A percentile compares a stretch with the other conserved stretches of the same genome.
Evolutionary conservation across 1,284 basidiomycete genomes (phyloP).

Genomic region (Moniliella sp.): DNA sequence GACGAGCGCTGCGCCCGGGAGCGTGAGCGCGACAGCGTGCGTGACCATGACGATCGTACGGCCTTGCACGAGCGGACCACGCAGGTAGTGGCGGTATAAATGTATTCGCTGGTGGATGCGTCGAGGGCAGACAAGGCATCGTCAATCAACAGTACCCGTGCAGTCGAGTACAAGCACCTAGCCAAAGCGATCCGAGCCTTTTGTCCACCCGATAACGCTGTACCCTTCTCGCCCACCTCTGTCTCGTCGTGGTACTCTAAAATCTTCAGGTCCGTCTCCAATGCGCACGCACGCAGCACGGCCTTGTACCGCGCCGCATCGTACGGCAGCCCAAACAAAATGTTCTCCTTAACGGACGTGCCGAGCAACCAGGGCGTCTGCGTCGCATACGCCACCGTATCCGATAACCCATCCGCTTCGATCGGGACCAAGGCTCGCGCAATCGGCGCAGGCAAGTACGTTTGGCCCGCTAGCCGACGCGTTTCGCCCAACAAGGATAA

Average conservation of each 20-base stretch:
- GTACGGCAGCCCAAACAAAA: slow-evolving; percentile 65
- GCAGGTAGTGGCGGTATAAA: slow-evolving; percentile 46
- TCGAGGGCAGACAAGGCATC: slow-evolving; percentile 77
- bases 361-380: slow-evolving; percentile 78
- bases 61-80: slow-evolving; percentile 45
- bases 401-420: slow-evolving; percentile 44
- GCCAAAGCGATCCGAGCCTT: slow-evolving; percentile 56
- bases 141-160: slow-evolving; percentile 62
- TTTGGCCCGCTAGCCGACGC: slow-evolving; percentile 36
- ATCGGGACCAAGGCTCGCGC: slow-evolving; percentile 23
- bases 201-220: slow-evolving; percentile 61
- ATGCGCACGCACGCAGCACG: slow-evolving; percentile 58
- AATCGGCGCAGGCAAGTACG: slow-evolving; percentile 40
- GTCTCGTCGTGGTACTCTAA: slow-evolving; percentile 83
- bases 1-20: slow-evolving; percentile 48
- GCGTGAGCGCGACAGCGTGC: slow-evolving; percentile 57
- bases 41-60: slow-evolving; percentile 62
- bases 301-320: slow-evolving; percentile 54
- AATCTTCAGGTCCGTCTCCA: slow-evolving; percentile 62
- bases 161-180: slow-evolving; percentile 76
- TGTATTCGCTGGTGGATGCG: slow-evolving; percentile 58
- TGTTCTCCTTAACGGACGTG: slow-evolving; percentile 79
- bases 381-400: slow-evolving; percentile 74
- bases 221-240: slow-evolving; percentile 62
- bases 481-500: slow-evolving; percentile 45